These are phyloP conservation scores for Trypanosoma mega DNA, from an alignment of 208 protist genomes.

Conservation along the genomic window DNA sequence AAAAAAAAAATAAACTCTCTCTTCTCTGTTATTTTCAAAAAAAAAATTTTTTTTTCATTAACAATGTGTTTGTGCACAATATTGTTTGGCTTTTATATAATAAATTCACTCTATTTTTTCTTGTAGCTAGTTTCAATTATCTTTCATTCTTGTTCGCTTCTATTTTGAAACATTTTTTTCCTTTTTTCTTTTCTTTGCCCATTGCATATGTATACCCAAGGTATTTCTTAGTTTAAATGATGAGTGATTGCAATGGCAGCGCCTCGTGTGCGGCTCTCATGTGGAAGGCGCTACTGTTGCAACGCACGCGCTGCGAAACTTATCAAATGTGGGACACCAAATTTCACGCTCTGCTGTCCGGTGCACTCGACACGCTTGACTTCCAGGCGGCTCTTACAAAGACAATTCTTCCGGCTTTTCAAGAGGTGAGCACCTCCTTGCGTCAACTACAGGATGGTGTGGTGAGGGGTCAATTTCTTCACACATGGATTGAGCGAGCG, in stretches of 20 bases:
- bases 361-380: constrained; percentile 36
- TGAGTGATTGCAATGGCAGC: too few species aligned
- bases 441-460: constrained; percentile 39
- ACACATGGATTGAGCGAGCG: constrained; percentile 55
- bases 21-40: too few species aligned
- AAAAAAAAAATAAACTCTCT: too few species aligned
- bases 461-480: constrained; percentile 16
- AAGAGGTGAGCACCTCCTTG: constrained; percentile 48
- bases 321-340: constrained; percentile 61
- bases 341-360: constrained; percentile 47
- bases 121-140: not conserved
- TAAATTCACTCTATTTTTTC: too few species aligned
- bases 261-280: constrained; percentile 3
- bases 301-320: constrained; percentile 57
- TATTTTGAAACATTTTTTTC: constrained; percentile 3
- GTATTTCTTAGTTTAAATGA: too few species aligned
- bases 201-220: not conserved
- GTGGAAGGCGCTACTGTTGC: constrained; percentile 25
- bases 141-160: not conserved
- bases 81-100: too few species aligned
- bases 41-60: too few species aligned
- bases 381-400: constrained; percentile 41
- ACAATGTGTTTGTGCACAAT: too few species aligned
- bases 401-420: constrained; percentile 54
- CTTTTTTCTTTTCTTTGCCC: constrained; percentile 7